These are phyloP conservation scores for Solanum peruvianum DNA, from an alignment of 257 asterid genomes.

Conservation along the genomic window DNA sequence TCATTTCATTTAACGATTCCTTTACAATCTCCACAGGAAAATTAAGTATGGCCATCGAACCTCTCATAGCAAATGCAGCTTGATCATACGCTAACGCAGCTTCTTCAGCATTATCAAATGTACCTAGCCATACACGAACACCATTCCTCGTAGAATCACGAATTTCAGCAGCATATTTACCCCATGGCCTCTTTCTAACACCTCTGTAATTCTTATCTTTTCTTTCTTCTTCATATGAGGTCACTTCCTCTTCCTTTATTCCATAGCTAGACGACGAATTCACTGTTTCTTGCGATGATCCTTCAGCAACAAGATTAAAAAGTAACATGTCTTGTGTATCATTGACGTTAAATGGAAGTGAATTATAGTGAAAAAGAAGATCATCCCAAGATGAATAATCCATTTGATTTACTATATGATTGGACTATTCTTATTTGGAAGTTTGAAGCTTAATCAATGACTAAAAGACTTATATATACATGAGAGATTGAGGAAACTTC, in stretches of 20 bases:
- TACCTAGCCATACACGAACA: slow-evolving; percentile 76
- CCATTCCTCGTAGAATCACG: slow-evolving; percentile 81
- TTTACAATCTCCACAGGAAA: slow-evolving; percentile 59
- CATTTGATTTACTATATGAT: not conserved
- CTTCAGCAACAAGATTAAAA: slow-evolving; percentile 24
- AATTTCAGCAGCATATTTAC: slow-evolving; percentile 82
- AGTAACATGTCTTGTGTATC: slow-evolving; percentile 70
- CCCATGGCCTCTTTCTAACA: slow-evolving; percentile 81
- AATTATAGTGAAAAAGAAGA: slow-evolving; percentile 8
- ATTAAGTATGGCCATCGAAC: slow-evolving; percentile 59
- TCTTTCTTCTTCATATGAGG: slow-evolving; percentile 2
- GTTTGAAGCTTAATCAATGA: not conserved
- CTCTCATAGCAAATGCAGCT: slow-evolving; percentile 72
- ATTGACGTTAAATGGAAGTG: slow-evolving; percentile 55
- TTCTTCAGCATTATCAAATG: slow-evolving; percentile 73
- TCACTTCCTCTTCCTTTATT: slow-evolving; percentile 46
- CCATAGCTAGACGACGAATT: slow-evolving; percentile 3
- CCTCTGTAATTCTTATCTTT: slow-evolving; percentile 45
- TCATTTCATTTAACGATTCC: slow-evolving; percentile 49
- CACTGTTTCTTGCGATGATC: slow-evolving; percentile 7
- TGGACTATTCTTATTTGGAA: not conserved
- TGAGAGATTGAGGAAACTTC: not conserved
- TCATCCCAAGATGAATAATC: slow-evolving; percentile 20
- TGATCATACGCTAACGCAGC: slow-evolving; percentile 90
- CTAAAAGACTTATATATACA: not conserved